Percentiles rank a stretch among this genome's conserved stretches.
phyloP scores from a whole-genome alignment of 192 early-diverging fungal species.

The Ambispora gerdemannii region DNA sequence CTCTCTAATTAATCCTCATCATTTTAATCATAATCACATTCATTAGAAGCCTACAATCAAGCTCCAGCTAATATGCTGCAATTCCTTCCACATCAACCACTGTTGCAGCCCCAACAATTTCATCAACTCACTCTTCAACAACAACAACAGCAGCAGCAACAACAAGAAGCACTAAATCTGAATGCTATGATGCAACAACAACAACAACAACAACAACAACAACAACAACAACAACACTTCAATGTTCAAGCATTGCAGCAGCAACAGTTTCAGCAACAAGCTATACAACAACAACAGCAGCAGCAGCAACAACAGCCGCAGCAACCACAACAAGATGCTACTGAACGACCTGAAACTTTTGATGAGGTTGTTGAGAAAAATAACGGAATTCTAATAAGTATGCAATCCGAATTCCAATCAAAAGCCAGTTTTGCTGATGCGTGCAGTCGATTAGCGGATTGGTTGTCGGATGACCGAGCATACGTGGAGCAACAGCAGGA shows the following conservation, averaged over 20 bases:
- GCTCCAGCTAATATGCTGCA: neutral
- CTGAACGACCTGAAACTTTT: neutral
- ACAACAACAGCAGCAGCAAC: neutral
- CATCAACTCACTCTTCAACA: neutral
- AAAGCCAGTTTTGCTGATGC: neutral
- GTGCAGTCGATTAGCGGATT: neutral
- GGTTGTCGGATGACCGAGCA: neutral
- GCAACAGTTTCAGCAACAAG: neutral
- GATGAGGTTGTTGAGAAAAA: neutral
- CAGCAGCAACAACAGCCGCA: neutral
- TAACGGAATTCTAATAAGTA: neutral
- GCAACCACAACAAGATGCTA: neutral
- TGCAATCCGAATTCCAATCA: neutral
- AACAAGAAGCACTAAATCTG: neutral
- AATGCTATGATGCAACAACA: neutral
- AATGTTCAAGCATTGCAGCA: neutral
- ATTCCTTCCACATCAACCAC: neutral
- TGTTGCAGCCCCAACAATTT: neutral
- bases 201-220: conserved; percentile 6
- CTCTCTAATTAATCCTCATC: no score
- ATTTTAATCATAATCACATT: no score
- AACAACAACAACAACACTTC: neutral
- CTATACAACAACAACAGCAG: neutral
- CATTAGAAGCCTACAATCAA: neutral
- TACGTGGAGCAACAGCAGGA: neutral